Percentiles rank a stretch among this genome's conserved stretches.
Evolutionary conservation across 352 stramenopile genomes (phyloP).

Genomic region (Phytophthora litchii): DNA sequence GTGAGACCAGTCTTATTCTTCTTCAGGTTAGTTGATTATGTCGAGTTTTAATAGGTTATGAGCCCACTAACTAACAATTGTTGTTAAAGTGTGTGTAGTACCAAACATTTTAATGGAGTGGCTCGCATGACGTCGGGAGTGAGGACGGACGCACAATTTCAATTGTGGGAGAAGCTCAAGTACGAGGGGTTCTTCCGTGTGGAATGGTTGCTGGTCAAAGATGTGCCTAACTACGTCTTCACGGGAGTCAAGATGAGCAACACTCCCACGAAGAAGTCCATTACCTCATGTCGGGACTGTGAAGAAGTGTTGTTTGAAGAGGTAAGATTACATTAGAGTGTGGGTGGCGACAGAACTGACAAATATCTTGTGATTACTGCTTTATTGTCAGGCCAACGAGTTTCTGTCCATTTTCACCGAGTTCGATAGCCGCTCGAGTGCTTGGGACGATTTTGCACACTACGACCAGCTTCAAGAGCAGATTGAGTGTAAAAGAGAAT

Average conservation of each 20-base stretch:
- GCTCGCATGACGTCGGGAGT: constrained; percentile 79
- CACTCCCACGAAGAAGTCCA: constrained; percentile 79
- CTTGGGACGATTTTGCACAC: constrained; percentile 76
- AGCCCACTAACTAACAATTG: not conserved
- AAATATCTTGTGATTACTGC: not conserved
- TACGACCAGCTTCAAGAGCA: constrained; percentile 63
- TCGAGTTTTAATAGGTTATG: constrained; percentile 6
- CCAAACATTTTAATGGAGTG: constrained; percentile 79
- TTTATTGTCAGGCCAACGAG: constrained; percentile 51
- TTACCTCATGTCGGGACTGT: constrained; percentile 77
- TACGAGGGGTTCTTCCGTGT: constrained; percentile 83
- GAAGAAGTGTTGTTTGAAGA: constrained; percentile 82
- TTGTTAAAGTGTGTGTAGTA: constrained; percentile 62
- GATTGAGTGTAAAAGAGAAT: constrained; percentile 60
- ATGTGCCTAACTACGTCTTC: constrained; percentile 83
- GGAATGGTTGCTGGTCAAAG: constrained; percentile 85
- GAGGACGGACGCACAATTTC: constrained; percentile 52
- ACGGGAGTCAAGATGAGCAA: constrained; percentile 82
- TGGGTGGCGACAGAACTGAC: not conserved
- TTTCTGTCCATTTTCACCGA: constrained; percentile 69
- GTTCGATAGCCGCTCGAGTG: constrained; percentile 62
- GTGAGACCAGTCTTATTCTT: constrained; percentile 76
- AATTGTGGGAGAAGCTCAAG: constrained; percentile 85
- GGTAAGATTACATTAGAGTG: constrained; percentile 28
- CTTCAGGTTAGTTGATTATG: constrained; percentile 59